These are phyloP conservation scores for Penicillium frequentans DNA, from an alignment of 2,329 filamentous ascomycete species.

Conservation along the genomic window DNA sequence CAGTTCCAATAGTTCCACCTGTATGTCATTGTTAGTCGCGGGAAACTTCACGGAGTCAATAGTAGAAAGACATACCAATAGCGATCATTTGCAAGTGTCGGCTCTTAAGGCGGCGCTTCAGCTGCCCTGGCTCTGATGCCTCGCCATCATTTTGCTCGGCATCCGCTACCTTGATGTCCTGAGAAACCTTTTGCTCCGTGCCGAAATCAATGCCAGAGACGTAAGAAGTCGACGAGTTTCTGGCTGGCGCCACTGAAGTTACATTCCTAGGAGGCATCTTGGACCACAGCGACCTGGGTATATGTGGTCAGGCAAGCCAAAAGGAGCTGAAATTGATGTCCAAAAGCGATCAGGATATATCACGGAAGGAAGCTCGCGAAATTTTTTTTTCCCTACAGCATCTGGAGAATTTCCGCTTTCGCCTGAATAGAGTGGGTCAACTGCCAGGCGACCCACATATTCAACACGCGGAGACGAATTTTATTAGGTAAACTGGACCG, in stretches of 20 bases:
- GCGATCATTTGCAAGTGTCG: slow-evolving; percentile 27
- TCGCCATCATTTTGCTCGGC: slow-evolving; percentile 16
- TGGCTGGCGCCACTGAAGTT: neutral
- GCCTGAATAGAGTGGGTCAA: slow-evolving; percentile 6
- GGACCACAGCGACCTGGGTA: neutral
- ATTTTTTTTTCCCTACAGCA: slow-evolving; percentile 7
- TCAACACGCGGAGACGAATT: slow-evolving; percentile 12
- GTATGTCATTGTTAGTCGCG: slow-evolving; percentile 4
- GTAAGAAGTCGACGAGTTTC: neutral
- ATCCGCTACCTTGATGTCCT: slow-evolving; percentile 19
- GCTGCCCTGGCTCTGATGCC: slow-evolving; percentile 13
- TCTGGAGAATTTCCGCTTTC: slow-evolving; percentile 17
- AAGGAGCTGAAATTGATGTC: neutral
- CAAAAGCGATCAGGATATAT: neutral
- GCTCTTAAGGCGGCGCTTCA: slow-evolving; percentile 26
- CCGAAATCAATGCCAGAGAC: slow-evolving; percentile 7
- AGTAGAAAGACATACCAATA: slow-evolving; percentile 15
- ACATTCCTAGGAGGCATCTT: slow-evolving; percentile 16
- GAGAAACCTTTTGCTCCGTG: slow-evolving; percentile 9
- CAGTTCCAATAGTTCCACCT: slow-evolving; percentile 27
- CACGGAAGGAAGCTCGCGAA: neutral
- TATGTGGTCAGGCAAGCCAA: neutral
- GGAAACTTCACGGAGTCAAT: neutral
- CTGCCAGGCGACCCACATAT: neutral
- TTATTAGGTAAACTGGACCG: slow-evolving; percentile 21